These are phyloP conservation scores for Pyricularia pennisetigena DNA, from an alignment of 2,329 filamentous ascomycete genomes.

Conservation along the genomic window DNA sequence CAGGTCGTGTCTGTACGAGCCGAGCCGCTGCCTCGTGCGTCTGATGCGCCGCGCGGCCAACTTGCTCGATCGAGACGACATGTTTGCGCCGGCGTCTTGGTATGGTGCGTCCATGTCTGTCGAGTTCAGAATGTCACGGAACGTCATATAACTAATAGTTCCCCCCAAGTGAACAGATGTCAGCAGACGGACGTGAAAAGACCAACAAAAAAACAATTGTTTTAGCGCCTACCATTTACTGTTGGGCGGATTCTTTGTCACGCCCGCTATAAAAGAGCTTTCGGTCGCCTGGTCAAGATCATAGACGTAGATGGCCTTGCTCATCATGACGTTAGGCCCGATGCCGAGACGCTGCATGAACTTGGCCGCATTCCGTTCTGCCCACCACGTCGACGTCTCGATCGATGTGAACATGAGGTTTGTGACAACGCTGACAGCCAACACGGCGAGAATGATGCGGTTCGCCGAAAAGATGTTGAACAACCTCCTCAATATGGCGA, in stretches of 20 bases:
- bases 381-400: slow-evolving; percentile 72
- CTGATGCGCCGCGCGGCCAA: slow-evolving; percentile 57
- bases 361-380: slow-evolving; percentile 65
- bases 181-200: neutral
- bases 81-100: slow-evolving; percentile 37
- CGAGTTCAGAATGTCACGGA: slow-evolving; percentile 46
- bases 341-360: slow-evolving; percentile 82
- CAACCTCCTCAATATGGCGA: slow-evolving; percentile 53
- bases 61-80: slow-evolving; percentile 37
- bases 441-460: slow-evolving; percentile 58
- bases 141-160: slow-evolving; percentile 45
- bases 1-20: slow-evolving; percentile 78
- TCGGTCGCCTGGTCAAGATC: slow-evolving; percentile 61
- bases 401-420: slow-evolving; percentile 70
- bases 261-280: slow-evolving; percentile 21
- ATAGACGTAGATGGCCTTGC: slow-evolving; percentile 70
- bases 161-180: neutral
- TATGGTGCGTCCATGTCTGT: slow-evolving; percentile 48
- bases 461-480: slow-evolving; percentile 65
- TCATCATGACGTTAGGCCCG: slow-evolving; percentile 69
- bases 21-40: slow-evolving; percentile 73
- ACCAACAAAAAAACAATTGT: neutral
- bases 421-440: slow-evolving; percentile 58
- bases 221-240: slow-evolving; percentile 37
- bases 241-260: slow-evolving; percentile 26